Evolutionary conservation across 768 basidiomycete species (phyloP).

Genomic region (Tylopilus rubrobrunneus): DNA sequence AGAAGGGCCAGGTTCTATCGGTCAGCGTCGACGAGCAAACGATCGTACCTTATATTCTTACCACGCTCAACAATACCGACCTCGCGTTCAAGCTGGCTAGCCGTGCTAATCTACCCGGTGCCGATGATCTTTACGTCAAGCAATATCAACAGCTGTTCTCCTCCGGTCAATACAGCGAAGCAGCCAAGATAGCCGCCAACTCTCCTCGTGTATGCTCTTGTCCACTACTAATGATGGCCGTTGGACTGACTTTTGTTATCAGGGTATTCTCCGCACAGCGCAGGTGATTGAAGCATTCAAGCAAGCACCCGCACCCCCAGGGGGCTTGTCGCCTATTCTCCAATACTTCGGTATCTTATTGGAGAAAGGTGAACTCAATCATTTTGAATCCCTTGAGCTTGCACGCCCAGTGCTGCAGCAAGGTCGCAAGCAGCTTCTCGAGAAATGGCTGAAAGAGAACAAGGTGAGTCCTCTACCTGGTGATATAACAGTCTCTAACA

Average conservation of each 20-base stretch:
- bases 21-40: slow-evolving; percentile 97
- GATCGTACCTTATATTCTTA: slow-evolving; percentile 91
- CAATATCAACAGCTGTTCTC: slow-evolving; percentile 93
- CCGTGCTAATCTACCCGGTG: slow-evolving; percentile 93
- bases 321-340: slow-evolving; percentile 90
- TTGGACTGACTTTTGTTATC: slow-evolving; percentile 6
- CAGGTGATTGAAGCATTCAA: slow-evolving; percentile 99
- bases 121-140: slow-evolving; percentile 92
- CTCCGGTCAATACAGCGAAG: slow-evolving; percentile 85
- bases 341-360: slow-evolving; percentile 99
- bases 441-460: slow-evolving; percentile 99
- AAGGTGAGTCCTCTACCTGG: slow-evolving; percentile 51
- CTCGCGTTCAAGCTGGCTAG: slow-evolving; percentile 98
- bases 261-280: slow-evolving; percentile 93
- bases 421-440: slow-evolving; percentile 92
- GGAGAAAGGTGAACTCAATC: slow-evolving; percentile 97
- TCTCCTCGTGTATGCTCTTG: slow-evolving; percentile 73
- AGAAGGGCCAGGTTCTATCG: slow-evolving; percentile 97
- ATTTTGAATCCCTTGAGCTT: slow-evolving; percentile 91
- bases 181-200: slow-evolving; percentile 96
- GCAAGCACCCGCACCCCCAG: slow-evolving; percentile 83
- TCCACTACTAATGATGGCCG: neutral
- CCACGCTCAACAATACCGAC: slow-evolving; percentile 93
- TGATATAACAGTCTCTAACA: slow-evolving; percentile 14
- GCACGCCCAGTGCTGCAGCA: slow-evolving; percentile 95